Percentiles rank a stretch among this genome's conserved stretches.
Evolutionary conservation across 306 rosid species (phyloP).

Genomic region (Rosa rugosa): DNA sequence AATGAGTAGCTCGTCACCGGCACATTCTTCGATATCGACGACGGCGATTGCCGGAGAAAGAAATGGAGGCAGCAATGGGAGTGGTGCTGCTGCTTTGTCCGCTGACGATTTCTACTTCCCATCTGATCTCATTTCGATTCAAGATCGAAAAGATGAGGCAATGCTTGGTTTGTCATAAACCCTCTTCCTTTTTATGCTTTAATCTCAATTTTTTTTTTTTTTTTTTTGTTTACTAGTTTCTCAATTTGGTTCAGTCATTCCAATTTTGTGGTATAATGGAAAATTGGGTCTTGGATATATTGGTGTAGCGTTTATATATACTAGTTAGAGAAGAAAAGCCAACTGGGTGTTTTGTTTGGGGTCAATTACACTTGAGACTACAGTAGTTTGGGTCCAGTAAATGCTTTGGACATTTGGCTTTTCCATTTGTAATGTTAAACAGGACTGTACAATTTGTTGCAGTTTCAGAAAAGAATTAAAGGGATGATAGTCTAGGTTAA

Average conservation of each 20-base stretch:
- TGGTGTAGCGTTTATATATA: background rate
- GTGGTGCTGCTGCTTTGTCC: conserved; percentile 51
- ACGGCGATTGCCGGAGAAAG: conserved; percentile 65
- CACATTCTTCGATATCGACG: conserved; percentile 75
- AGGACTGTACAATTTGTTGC: background rate
- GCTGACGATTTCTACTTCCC: conserved; percentile 64
- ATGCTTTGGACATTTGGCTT: background rate
- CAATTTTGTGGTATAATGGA: background rate
- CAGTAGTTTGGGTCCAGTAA: background rate
- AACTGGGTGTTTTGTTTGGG: background rate
- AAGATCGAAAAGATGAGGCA: conserved; percentile 79
- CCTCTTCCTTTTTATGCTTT: background rate
- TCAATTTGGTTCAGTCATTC: background rate
- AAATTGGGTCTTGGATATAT: background rate
- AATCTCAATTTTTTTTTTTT: background rate
- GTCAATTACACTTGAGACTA: background rate
- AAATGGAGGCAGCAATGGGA: conserved; percentile 33
- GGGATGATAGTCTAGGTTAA: no score
- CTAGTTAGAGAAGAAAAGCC: background rate
- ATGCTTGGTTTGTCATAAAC: conserved; percentile 50
- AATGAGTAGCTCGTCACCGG: conserved; percentile 78
- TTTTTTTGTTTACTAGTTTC: background rate
- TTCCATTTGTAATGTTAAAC: background rate
- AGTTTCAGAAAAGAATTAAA: background rate
- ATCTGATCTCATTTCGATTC: conserved; percentile 56